A percentile compares a stretch with the other conserved stretches of the same genome.
phyloP scores from a whole-genome alignment of 805 yeast species.

The Jamesozyma rosinii region DNA sequence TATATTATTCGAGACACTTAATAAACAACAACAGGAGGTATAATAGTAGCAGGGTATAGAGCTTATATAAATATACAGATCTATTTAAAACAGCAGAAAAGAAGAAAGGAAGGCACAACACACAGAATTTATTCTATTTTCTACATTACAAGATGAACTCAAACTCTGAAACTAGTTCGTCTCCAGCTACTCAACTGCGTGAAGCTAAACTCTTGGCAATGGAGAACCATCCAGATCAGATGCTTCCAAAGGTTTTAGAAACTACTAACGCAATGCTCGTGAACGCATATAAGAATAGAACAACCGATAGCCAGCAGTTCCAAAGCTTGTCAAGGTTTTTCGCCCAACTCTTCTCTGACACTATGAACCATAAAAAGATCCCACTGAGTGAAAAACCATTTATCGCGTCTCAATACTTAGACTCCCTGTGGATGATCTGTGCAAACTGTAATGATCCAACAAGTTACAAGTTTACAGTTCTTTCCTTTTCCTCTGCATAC shows the following conservation, averaged over 20 bases:
- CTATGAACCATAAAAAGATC: constrained; percentile 18
- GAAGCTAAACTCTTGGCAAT: constrained; percentile 27
- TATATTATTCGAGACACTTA: no score
- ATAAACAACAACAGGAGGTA: no score
- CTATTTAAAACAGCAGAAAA: background rate
- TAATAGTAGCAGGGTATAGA: background rate
- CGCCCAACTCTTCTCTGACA: constrained; percentile 18
- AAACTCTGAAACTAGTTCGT: background rate
- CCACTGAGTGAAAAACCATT: constrained; percentile 25
- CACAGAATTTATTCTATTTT: background rate
- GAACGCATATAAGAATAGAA: constrained; percentile 6
- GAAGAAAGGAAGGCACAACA: background rate
- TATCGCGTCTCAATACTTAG: constrained; percentile 23
- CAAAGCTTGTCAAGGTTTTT: constrained; percentile 17
- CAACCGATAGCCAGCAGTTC: constrained; percentile 4
- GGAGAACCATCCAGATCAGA: constrained; percentile 23
- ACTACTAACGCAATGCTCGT: constrained; percentile 20
- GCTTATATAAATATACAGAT: background rate
- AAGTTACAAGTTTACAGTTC: constrained; percentile 33
- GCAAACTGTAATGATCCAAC: constrained; percentile 20
- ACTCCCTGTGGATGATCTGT: constrained; percentile 19
- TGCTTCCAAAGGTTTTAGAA: constrained; percentile 28
- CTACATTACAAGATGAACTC: background rate
- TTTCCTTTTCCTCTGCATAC: constrained; percentile 37
- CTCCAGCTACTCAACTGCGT: constrained; percentile 18